Percentiles rank a stretch among this genome's conserved stretches.
Evolutionary conservation across 169 alveolate genomes (phyloP).

Genomic region (Plasmodium vivax): DNA sequence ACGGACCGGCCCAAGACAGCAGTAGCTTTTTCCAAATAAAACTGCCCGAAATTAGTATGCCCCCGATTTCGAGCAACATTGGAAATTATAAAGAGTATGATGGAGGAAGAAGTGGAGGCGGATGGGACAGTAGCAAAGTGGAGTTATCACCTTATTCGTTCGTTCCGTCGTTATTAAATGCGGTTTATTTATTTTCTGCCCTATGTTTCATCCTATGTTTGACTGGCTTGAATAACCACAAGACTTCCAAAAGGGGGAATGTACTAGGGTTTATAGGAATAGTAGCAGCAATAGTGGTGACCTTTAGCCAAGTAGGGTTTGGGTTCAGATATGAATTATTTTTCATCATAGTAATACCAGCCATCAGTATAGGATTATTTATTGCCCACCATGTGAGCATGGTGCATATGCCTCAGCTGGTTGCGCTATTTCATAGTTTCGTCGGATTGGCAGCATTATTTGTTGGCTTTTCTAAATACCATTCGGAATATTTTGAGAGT

Average conservation of each 20-base stretch:
- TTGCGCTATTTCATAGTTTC: constrained; percentile 95
- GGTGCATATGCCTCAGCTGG: constrained; percentile 92
- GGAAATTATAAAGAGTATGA: constrained; percentile 19
- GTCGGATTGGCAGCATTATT: constrained; percentile 96
- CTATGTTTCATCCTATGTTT: constrained; percentile 82
- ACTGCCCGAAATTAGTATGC: constrained; percentile 40
- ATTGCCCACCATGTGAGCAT: constrained; percentile 86
- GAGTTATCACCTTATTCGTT: constrained; percentile 49
- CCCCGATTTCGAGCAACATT: neutral
- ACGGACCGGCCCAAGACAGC: neutral
- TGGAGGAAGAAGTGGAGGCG: neutral
- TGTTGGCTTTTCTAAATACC: constrained; percentile 86
- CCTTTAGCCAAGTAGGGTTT: constrained; percentile 79
- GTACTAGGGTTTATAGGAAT: constrained; percentile 89
- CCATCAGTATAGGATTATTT: constrained; percentile 76
- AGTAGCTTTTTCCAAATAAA: constrained; percentile 45
- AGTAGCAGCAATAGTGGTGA: constrained; percentile 85
- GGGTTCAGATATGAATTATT: constrained; percentile 76
- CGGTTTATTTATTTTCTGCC: constrained; percentile 68
- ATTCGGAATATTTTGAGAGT: constrained; percentile 73
- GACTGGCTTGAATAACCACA: constrained; percentile 86
- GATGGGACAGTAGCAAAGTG: constrained; percentile 13
- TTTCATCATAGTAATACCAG: constrained; percentile 70
- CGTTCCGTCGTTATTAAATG: constrained; percentile 71
- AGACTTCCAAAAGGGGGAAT: constrained; percentile 91